Evolutionary conservation across 495 filamentous ascomycete species (phyloP), one percentile per base, ranked within the genome.

Genomic region (Achaetomiella virescens): DNA sequence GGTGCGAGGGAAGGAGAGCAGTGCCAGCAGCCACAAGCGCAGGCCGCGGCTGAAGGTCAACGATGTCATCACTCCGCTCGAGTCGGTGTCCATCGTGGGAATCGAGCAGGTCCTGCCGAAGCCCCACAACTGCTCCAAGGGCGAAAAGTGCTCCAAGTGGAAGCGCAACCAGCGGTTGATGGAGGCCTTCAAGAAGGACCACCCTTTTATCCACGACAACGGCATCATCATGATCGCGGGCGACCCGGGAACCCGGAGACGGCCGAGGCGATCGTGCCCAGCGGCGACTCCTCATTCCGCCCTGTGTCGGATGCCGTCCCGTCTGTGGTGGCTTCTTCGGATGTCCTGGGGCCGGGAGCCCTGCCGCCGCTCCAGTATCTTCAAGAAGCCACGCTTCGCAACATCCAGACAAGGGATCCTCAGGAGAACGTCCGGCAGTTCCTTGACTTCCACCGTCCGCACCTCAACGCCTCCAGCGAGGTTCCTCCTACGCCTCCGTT

Each of bases 341-440:
- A 96, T 71, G 76, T 89, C 2, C 78, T 96, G 51, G 91, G 90
- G 8, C 84, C 85, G 17, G 80, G 73, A 45, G 76, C 75, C 46
- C 65, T 77, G 37, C 75, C 84, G 33, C 75, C 81, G 29, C 75
- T 91, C 57, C 80, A 81, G 21, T 77, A 78, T 60, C 77, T 97
- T 29, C 84, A 90, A 49, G 81, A 87, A 66, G 82, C 85, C 50
- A 75, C 72, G 10, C 83, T 97, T 10, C 78, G 81, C 35, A 81
- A 78, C 47, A 69, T 97, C 11, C 71, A 83, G 48, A 69, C 70
- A 1, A 80, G 84, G 31, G 92, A 97, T 68, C 90, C 92, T 8
- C 90, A 91, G 62, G 92, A 97, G 68, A 95, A 89, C 59, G 87
- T 97, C 20, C 82, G 88, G 44, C 84, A 95, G 44, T 97, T 95